A percentile compares a stretch with the other conserved stretches of the same genome.
Conservation (phyloP, 768 basidiomycete genomes). For the Boletus fagicola region DNA sequence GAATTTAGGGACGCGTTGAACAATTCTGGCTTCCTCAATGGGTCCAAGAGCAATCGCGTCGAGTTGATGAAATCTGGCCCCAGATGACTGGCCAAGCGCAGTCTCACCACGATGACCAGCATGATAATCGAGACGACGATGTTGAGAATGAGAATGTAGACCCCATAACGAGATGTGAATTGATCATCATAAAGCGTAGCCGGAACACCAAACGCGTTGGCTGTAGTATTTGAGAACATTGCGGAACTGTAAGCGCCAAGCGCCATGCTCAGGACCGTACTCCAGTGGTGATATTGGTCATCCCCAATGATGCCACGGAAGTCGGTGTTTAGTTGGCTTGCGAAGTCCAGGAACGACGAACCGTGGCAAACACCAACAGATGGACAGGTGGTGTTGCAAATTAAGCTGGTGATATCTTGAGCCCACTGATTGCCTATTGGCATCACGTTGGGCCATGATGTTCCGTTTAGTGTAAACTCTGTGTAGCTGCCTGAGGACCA, state of each 20-base stretch:
- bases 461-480: conserved; percentile 16
- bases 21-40: conserved; percentile 9
- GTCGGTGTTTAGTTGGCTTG: not conserved
- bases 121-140: conserved; percentile 10
- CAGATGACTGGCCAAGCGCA: conserved; percentile 6
- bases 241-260: conserved; percentile 11
- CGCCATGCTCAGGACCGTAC: conserved; percentile 3
- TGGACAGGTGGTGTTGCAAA: conserved; percentile 9
- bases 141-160: conserved; percentile 8
- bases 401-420: conserved; percentile 16
- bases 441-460: conserved; percentile 14
- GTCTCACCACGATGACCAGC: conserved; percentile 6
- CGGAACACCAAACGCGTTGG: not conserved
- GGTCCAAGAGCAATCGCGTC: conserved; percentile 13
- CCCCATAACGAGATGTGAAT: not conserved
- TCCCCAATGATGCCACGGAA: not conserved
- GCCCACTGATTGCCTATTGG: conserved; percentile 10
- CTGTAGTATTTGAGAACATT: not conserved
- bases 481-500: conserved; percentile 6
- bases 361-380: not conserved
- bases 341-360: conserved; percentile 8
- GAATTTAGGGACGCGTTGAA: conserved; percentile 9
- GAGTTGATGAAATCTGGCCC: conserved; percentile 8
- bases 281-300: not conserved
- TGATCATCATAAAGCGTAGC: not conserved